Evolutionary conservation across 352 stramenopile genomes (phyloP).

Genomic region (Hyaloperonospora arabidopsidis): DNA sequence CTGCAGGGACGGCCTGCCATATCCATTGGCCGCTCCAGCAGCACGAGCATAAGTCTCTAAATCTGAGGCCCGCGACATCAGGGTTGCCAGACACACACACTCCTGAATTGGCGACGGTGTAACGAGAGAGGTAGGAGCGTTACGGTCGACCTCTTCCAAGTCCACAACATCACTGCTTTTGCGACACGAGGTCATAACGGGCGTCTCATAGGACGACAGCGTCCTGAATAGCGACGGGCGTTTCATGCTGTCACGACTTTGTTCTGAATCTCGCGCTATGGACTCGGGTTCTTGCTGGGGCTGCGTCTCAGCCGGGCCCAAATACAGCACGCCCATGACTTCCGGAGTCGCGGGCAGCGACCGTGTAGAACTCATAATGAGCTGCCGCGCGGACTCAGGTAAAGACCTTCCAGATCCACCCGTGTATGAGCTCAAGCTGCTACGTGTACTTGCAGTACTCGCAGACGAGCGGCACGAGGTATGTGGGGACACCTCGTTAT

Average conservation of each 20-base stretch:
- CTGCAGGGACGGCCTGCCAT: constrained; percentile 17
- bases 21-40: constrained; percentile 18
- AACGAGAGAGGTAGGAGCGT: constrained; percentile 14
- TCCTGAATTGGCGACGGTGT: constrained; percentile 64
- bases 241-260: constrained; percentile 33
- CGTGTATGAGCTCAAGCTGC: constrained; percentile 25
- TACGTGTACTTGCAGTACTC: constrained; percentile 34
- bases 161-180: constrained; percentile 38
- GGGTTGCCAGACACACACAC: constrained; percentile 43
- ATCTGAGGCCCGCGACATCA: constrained; percentile 43
- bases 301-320: constrained; percentile 19
- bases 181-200: constrained; percentile 36
- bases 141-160: constrained; percentile 19
- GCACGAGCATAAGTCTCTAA: constrained; percentile 47
- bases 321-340: constrained; percentile 11
- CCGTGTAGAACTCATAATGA: constrained; percentile 24
- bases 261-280: constrained; percentile 34
- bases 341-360: constrained; percentile 53
- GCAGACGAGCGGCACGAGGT: constrained; percentile 28
- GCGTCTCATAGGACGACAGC: constrained; percentile 74
- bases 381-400: constrained; percentile 21
- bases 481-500: constrained; percentile 23
- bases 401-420: constrained; percentile 22
- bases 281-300: constrained; percentile 31
- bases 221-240: constrained; percentile 59